Evolutionary conservation across 192 early-diverging fungal genomes (phyloP).

Genomic region (Coemansia sp.): DNA sequence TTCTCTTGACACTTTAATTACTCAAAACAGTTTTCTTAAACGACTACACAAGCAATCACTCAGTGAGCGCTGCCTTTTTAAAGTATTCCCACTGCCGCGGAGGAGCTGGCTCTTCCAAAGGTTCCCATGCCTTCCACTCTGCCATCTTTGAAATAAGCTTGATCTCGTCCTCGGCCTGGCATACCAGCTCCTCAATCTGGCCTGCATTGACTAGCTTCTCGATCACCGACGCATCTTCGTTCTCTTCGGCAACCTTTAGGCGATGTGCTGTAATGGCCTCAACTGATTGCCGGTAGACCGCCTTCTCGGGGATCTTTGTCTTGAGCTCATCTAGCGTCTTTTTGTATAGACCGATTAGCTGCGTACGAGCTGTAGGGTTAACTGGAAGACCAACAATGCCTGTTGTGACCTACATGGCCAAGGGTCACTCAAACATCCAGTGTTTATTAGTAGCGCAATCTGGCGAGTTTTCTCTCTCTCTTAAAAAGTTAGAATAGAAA

Average conservation of each 20-base stretch:
- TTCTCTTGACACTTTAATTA: not conserved
- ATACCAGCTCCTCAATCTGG: slow-evolving; percentile 90
- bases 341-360: slow-evolving; percentile 80
- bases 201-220: slow-evolving; percentile 76
- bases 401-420: slow-evolving; percentile 60
- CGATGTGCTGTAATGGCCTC: slow-evolving; percentile 76
- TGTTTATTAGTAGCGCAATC: not conserved
- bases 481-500: not conserved
- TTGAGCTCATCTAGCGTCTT: slow-evolving; percentile 70
- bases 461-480: not conserved
- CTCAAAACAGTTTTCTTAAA: not conserved
- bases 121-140: slow-evolving; percentile 89
- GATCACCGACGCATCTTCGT: slow-evolving; percentile 71
- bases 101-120: slow-evolving; percentile 73
- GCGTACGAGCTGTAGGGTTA: slow-evolving; percentile 81
- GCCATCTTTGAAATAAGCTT: slow-evolving; percentile 78
- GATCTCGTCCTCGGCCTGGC: slow-evolving; percentile 85
- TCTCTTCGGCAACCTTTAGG: slow-evolving; percentile 70
- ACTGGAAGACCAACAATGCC: slow-evolving; percentile 84
- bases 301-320: slow-evolving; percentile 68
- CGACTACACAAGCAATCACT: slow-evolving; percentile 10
- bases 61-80: slow-evolving; percentile 37
- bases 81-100: slow-evolving; percentile 81
- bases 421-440: not conserved
- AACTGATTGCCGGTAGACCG: slow-evolving; percentile 80